These are phyloP conservation scores for Cicer chorassanicum DNA, from an alignment of 306 rosid species.

Conservation along the genomic window DNA sequence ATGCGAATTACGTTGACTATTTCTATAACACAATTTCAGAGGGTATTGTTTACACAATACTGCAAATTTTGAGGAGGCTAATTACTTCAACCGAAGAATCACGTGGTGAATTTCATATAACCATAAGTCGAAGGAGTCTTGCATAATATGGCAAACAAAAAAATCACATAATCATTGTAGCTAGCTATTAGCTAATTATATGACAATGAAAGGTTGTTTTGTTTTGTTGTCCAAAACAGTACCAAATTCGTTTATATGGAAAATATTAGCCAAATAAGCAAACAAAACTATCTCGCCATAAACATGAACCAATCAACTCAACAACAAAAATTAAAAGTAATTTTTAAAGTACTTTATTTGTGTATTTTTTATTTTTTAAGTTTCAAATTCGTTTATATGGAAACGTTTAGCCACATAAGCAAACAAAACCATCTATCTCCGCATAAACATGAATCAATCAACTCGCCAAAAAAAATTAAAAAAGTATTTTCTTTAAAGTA, in stretches of 20 bases:
- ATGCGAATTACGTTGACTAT: not conserved
- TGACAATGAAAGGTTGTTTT: not conserved
- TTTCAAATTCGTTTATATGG: not conserved
- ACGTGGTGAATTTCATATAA: slow-evolving; percentile 17
- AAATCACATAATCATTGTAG: not conserved
- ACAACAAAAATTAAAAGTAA: not conserved
- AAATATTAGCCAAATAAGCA: not conserved
- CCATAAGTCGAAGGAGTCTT: not conserved
- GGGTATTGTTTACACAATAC: not conserved
- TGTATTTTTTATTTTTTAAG: not conserved
- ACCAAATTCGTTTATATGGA: not conserved
- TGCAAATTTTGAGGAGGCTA: not conserved
- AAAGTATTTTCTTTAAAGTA: not conserved
- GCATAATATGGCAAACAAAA: not conserved
- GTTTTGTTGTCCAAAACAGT: not conserved
- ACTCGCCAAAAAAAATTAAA: not conserved
- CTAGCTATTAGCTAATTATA: not conserved
- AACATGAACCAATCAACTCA: not conserved
- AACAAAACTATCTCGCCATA: not conserved
- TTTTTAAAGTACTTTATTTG: not conserved
- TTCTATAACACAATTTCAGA: not conserved
- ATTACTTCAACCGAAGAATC: not conserved
- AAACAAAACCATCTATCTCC: not conserved
- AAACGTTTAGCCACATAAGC: not conserved
- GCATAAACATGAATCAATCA: not conserved